Evolutionary conservation across 768 basidiomycete species (phyloP).

Genomic region (Heimioporus sp.): DNA sequence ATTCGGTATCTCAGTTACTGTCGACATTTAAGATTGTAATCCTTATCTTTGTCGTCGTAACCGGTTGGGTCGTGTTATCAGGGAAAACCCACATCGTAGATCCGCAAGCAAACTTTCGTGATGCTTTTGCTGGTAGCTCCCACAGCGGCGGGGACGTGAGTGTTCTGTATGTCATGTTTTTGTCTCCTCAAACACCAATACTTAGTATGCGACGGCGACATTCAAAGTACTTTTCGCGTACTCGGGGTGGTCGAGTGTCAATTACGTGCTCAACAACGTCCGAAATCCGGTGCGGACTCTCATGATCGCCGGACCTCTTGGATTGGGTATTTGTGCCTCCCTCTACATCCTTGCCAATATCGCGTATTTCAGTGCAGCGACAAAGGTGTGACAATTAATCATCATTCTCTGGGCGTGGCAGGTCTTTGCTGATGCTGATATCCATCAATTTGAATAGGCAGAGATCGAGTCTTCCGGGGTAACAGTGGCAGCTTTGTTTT

Average conservation of each 20-base stretch:
- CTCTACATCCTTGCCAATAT: conserved; percentile 58
- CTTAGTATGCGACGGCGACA: conserved; percentile 58
- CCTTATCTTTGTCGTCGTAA: conserved; percentile 52
- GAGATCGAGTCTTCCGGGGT: conserved; percentile 49
- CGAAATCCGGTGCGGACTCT: conserved; percentile 58
- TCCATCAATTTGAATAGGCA: conserved; percentile 21
- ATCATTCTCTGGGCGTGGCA: too few relatives aligned
- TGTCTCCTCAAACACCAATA: not conserved
- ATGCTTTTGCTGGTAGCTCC: conserved; percentile 56
- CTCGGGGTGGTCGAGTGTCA: conserved; percentile 54
- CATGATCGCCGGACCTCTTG: conserved; percentile 60
- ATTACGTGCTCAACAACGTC: conserved; percentile 61
- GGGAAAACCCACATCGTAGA: conserved; percentile 56
- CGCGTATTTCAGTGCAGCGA: conserved; percentile 48
- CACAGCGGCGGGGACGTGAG: conserved; percentile 48
- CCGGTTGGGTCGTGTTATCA: conserved; percentile 60
- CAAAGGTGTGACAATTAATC: conserved; percentile 11
- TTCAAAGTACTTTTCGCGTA: conserved; percentile 55
- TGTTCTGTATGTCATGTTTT: not conserved
- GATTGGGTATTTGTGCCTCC: conserved; percentile 49
- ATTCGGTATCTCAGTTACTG: conserved; percentile 29
- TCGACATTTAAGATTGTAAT: conserved; percentile 55
- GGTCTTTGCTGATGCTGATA: not conserved
- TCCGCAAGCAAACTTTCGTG: conserved; percentile 54
- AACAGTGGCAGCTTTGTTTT: conserved; percentile 61